phyloP scores from a whole-genome alignment of 306 rosid genomes.

The Malus asiatica region DNA sequence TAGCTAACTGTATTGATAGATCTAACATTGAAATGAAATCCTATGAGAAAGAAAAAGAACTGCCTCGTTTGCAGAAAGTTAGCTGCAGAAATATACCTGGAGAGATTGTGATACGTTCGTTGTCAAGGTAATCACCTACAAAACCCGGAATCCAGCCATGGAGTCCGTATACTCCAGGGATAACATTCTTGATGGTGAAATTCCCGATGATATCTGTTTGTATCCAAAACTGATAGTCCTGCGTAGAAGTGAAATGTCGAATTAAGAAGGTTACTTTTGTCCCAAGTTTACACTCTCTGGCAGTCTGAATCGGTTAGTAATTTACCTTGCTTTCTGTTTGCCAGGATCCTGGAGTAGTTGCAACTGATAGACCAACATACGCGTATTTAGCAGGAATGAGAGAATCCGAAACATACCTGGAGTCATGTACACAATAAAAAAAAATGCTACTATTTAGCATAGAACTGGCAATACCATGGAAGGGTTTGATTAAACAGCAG shows the following conservation, averaged over 20 bases:
- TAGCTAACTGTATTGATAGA: not conserved
- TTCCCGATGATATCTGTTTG: conserved; percentile 30
- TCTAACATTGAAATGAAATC: not conserved
- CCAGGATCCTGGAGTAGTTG: conserved; percentile 38
- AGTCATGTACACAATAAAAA: not conserved
- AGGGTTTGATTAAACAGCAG: not conserved
- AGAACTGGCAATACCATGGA: not conserved
- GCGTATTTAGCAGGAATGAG: conserved; percentile 26
- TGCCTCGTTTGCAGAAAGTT: not conserved
- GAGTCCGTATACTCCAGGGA: conserved; percentile 36
- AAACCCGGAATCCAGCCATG: conserved; percentile 44
- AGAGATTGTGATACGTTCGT: conserved; percentile 14
- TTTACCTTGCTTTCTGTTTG: conserved; percentile 39
- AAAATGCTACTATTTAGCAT: not conserved
- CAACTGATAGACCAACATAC: conserved; percentile 35
- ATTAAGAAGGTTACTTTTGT: not conserved
- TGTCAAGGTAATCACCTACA: conserved; percentile 34
- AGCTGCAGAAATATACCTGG: conserved; percentile 12
- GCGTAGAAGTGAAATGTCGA: not conserved
- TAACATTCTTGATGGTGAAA: conserved; percentile 32
- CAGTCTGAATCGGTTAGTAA: not conserved
- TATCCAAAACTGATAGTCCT: conserved; percentile 42
- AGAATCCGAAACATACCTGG: conserved; percentile 28
- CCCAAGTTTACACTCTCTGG: not conserved
- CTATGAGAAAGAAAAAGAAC: not conserved